A percentile compares a stretch with the other conserved stretches of the same genome.
phyloP scores from a whole-genome alignment of 805 yeast genomes.

The Lachancea cidri region DNA sequence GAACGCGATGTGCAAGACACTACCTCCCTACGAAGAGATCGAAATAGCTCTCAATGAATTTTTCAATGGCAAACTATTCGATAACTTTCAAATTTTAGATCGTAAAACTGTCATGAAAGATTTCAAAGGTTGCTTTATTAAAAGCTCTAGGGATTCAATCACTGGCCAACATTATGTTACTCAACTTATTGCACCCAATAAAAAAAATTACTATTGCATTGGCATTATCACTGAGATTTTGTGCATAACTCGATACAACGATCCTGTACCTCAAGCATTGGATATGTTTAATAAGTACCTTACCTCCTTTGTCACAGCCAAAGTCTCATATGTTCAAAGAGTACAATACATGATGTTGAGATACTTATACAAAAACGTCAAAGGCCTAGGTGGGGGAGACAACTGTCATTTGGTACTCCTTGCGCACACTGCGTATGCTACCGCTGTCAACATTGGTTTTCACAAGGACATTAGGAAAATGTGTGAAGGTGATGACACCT shows the following conservation, averaged over 20 bases:
- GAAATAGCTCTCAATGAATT: constrained; percentile 5
- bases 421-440: constrained; percentile 5
- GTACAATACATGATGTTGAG: constrained; percentile 26
- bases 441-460: constrained; percentile 13
- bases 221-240: constrained; percentile 14
- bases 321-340: constrained; percentile 26
- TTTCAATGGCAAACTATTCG: constrained; percentile 9
- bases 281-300: constrained; percentile 12
- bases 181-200: constrained; percentile 7
- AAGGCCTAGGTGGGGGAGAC: constrained; percentile 12
- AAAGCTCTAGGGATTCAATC: constrained; percentile 8
- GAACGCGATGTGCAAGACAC: constrained; percentile 9
- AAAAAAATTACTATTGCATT: constrained; percentile 13
- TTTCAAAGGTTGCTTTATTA: constrained; percentile 7
- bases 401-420: constrained; percentile 8
- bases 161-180: constrained; percentile 7
- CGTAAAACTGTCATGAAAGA: constrained; percentile 6
- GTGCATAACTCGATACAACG: constrained; percentile 5
- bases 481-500: constrained; percentile 1
- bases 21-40: constrained; percentile 11
- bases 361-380: constrained; percentile 7
- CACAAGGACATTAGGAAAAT: constrained; percentile 6
- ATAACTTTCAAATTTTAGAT: constrained; percentile 8
- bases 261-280: constrained; percentile 7
- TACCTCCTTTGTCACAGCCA: constrained; percentile 16